Base-by-base conservation (phyloP, 371 early-diverging fungal genomes). In the Caulochytrium protostelioides region DNA sequence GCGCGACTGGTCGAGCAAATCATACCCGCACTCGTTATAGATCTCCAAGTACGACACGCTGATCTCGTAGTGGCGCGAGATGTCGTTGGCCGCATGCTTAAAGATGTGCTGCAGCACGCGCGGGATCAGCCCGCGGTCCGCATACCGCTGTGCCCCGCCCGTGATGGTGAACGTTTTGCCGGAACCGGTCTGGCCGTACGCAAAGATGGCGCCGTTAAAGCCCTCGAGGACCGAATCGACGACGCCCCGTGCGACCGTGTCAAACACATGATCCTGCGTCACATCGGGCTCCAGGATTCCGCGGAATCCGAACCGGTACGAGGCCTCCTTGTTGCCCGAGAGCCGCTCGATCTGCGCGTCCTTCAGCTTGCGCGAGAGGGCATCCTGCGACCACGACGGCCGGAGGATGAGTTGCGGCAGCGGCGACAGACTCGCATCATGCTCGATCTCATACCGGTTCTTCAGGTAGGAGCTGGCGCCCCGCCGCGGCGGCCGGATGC, bases 101-200 rank as follows among this genome's bases (percentile, higher is more conserved):
- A 59, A 70, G 3, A 70, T 55, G 42, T 38, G 59, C 42, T 70
- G 65, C 16, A 70, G 31, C 6, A 62, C 50, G 14, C 70, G 43
- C 5, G 70, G 70, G 26, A 70, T 70, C 25, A 70, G 32, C 20
- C 70, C 70, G 19, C 70, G 48, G 35, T 70, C 67, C 4, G 49
- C 43, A 37, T 67, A 71, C 22, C 55, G 43, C 30, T 62, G 59
- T 1, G 60, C 58, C 7, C 62, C 59, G 1, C 79, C 79, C 6
- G 65, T 67, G 45, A 78, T 73, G 28, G 79, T 74, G 42, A 71
- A 73, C 16, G 79, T 76, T 46, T 78, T 78, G 9, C 79, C 79
- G 10, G 66, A 66, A n/a, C 79, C 76, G 6, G 79, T 78, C 45
- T 70, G 57, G 22, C 61, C 64, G 34, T 74, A 78, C 5, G 73